phyloP scores from a whole-genome alignment of 306 rosid species.

The Cicer chorassanicum region DNA sequence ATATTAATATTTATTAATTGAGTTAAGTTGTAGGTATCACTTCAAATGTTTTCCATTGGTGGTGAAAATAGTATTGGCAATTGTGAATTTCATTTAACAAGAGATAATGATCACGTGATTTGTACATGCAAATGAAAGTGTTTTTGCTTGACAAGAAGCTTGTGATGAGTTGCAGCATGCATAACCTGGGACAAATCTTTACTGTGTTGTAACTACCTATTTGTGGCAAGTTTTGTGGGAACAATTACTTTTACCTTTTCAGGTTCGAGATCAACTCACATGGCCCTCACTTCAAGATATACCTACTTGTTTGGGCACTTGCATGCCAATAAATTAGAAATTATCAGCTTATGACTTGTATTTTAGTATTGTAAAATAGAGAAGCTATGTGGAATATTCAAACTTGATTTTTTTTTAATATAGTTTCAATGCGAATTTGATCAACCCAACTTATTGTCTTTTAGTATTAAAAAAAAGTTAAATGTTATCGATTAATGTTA shows the following conservation, averaged over 20 bases:
- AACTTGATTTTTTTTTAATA: neutral
- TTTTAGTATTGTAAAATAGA: neutral
- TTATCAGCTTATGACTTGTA: neutral
- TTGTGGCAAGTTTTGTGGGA: neutral
- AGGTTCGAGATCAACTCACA: constrained; percentile 2
- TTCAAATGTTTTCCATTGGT: no score
- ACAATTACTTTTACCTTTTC: constrained; percentile 2
- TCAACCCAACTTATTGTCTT: neutral
- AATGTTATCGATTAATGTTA: no score
- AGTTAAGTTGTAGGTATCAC: no score
- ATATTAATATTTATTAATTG: no score
- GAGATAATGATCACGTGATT: neutral
- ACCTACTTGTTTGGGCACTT: constrained; percentile 18
- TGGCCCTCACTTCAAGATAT: constrained; percentile 7
- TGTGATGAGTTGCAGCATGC: neutral
- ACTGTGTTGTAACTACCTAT: neutral
- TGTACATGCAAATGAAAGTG: neutral
- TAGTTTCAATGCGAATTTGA: neutral
- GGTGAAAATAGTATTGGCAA: no score
- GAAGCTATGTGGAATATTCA: neutral
- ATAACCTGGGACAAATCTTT: neutral
- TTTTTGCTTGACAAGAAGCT: constrained; percentile 1
- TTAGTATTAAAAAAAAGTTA: no score
- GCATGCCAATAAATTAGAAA: neutral
- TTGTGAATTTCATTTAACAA: no score